Base-by-base conservation (phyloP, 1,284 basidiomycete species). In the Cutaneotrichosporon mucoides region DNA sequence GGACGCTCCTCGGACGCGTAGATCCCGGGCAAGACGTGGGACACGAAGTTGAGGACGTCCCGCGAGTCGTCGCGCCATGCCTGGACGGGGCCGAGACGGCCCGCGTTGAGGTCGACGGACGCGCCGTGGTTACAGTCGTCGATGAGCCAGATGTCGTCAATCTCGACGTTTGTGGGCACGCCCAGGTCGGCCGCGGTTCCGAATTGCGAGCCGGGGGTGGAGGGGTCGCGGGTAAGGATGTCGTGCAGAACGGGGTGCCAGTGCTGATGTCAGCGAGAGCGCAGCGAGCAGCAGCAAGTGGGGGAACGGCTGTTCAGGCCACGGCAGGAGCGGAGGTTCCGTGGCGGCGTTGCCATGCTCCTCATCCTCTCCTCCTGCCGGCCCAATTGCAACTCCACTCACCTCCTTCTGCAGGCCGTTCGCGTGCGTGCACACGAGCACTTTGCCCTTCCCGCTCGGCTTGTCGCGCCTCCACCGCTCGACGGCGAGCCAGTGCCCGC, bases 131-230 rank as follows among this genome's bases (percentile, higher is more conserved):
- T 85, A 3, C 85, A 81, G 40, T 86, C 82, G 66, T 93, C 91
- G 78, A 89, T 84, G 2, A 83, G 75, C 89, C 89, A 92, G 15
- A 92, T 81, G 69, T 93, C 90, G 66, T 88, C 85, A 12, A 93
- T 74, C 41, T 53, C 38, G 8, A 61, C 36, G 7, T 54, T 8
- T 3, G 55, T 55, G 12, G 56, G 24, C 11, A 8, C n/a, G 0
- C 5, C 4, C 4, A 64, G 55, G 5, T 51, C 47, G 0, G 11
- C 36, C 45, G 49, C 44, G 3, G 54, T 57, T 43, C 62, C 62
- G 36, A 55, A 64, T 47, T 42, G 53, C 7, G 50, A 15, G 33
- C 50, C 54, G 12, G 56, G 43, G 10, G 51, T 12, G 5, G 41
- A 9, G n/a, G 55, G 46, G n/a, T 55, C 55, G 38, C 52, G 60